These are phyloP conservation scores for Eutrema salsugineum DNA, from an alignment of 441 rosid genomes.

Conservation along the genomic window DNA sequence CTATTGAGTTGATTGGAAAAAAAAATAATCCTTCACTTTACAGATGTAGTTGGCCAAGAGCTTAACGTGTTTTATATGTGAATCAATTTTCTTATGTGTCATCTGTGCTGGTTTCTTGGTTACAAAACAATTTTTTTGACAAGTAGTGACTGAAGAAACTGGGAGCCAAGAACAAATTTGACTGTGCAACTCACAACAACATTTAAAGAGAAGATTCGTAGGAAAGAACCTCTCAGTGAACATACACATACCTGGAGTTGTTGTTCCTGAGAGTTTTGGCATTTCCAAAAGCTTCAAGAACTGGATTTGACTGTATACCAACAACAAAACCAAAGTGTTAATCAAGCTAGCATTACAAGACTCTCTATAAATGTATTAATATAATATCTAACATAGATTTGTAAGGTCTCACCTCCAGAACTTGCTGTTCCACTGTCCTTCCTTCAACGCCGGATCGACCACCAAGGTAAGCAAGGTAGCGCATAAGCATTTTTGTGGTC, in stretches of 20 bases:
- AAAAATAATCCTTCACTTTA: neutral
- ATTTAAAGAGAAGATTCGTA: neutral
- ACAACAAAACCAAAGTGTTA: slow-evolving; percentile 23
- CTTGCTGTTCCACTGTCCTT: slow-evolving; percentile 98
- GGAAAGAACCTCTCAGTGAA: slow-evolving; percentile 6
- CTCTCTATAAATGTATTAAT: neutral
- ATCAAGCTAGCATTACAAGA: slow-evolving; percentile 22
- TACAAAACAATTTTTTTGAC: neutral
- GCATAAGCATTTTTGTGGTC: slow-evolving; percentile 99
- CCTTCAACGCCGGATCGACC: slow-evolving; percentile 99
- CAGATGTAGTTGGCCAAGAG: slow-evolving; percentile 4
- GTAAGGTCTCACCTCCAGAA: slow-evolving; percentile 71
- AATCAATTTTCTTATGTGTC: neutral
- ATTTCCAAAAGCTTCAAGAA: slow-evolving; percentile 99
- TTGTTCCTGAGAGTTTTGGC: slow-evolving; percentile 99
- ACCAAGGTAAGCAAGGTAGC: slow-evolving; percentile 96
- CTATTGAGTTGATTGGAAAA: neutral
- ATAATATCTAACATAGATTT: neutral
- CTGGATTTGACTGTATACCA: slow-evolving; percentile 92
- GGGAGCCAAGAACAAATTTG: slow-evolving; percentile 6
- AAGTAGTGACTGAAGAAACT: neutral
- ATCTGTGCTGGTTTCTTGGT: neutral
- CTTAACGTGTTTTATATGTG: neutral
- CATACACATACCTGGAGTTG: slow-evolving; percentile 78
- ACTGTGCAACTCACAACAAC: neutral